Percentiles rank a stretch among this genome's conserved stretches.
Conservation (phyloP, 177 flowering plant species). For the Tripterygium wilfordii region DNA sequence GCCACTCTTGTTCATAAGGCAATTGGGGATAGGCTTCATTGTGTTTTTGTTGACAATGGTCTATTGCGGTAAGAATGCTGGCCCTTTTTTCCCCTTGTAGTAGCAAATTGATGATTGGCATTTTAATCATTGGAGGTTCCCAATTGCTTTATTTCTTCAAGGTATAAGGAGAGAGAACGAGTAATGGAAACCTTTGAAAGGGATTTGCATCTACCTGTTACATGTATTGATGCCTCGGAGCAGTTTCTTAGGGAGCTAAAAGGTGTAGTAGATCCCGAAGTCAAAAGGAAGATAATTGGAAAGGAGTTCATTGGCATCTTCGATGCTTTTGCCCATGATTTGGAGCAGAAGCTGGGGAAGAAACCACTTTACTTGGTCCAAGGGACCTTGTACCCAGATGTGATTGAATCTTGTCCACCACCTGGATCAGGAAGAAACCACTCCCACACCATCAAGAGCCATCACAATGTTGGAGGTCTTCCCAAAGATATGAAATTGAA, state of each 20-base stretch:
- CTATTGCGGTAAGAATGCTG: constrained; percentile 55
- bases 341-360: constrained; percentile 64
- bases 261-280: constrained; percentile 91
- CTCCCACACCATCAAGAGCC: constrained; percentile 98
- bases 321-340: constrained; percentile 72
- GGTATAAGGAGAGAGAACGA: constrained; percentile 84
- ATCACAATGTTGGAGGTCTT: constrained; percentile 98
- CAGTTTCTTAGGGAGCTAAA: constrained; percentile 75
- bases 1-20: constrained; percentile 96
- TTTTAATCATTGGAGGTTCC: background rate
- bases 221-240: constrained; percentile 78
- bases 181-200: constrained; percentile 87
- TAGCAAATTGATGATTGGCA: background rate
- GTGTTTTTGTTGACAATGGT: constrained; percentile 97
- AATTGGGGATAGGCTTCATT: constrained; percentile 93
- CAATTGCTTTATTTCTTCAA: constrained; percentile 11
- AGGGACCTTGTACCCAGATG: constrained; percentile 97
- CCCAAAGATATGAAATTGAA: constrained; percentile 98
- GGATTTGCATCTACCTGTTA: constrained; percentile 87
- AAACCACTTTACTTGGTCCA: constrained; percentile 82
- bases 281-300: constrained; percentile 91
- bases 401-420: constrained; percentile 98
- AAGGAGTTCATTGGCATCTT: constrained; percentile 78
- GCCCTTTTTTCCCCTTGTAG: background rate
- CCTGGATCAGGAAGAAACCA: constrained; percentile 93